phyloP scores from a whole-genome alignment of 805 yeast species.

The Ogataea populi-albae region DNA sequence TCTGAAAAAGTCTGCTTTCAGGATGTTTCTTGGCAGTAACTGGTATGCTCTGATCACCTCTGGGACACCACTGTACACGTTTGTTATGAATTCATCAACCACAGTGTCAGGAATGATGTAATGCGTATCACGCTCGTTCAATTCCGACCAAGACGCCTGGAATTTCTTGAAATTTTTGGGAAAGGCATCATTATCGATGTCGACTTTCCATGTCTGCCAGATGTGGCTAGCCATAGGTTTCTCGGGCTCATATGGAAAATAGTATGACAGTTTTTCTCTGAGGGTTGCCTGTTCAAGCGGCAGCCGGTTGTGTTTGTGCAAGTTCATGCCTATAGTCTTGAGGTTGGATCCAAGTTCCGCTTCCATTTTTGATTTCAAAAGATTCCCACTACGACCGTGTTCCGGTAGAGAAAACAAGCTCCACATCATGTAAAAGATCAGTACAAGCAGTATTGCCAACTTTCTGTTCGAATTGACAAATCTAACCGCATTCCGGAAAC shows the following conservation, averaged over 20 bases:
- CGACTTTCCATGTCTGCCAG: conserved; percentile 95
- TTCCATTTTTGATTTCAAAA: conserved; percentile 5
- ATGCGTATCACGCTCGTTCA: conserved; percentile 65
- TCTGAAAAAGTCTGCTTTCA: conserved; percentile 92
- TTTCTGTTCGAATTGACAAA: too few relatives aligned
- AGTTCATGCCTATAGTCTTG: conserved; percentile 13
- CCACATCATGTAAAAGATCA: conserved; percentile 8
- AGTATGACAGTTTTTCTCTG: conserved; percentile 60
- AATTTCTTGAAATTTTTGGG: conserved; percentile 49
- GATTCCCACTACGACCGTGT: not conserved
- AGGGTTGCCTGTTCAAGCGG: conserved; percentile 22
- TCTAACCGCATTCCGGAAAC: too few relatives aligned
- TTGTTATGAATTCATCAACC: conserved; percentile 52
- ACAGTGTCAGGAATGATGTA: conserved; percentile 65
- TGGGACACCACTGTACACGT: conserved; percentile 69
- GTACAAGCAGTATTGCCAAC: conserved; percentile 7
- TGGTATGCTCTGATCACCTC: conserved; percentile 72
- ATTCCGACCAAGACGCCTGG: conserved; percentile 60
- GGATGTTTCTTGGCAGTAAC: conserved; percentile 71
- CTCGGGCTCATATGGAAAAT: conserved; percentile 71
- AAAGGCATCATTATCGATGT: conserved; percentile 52
- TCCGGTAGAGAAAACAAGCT: conserved; percentile 3
- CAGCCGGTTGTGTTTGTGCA: conserved; percentile 14
- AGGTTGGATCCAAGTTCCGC: conserved; percentile 16
- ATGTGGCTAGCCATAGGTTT: conserved; percentile 70